Conservation (phyloP, 2,329 filamentous ascomycete genomes). For the Alternaria sp. region DNA sequence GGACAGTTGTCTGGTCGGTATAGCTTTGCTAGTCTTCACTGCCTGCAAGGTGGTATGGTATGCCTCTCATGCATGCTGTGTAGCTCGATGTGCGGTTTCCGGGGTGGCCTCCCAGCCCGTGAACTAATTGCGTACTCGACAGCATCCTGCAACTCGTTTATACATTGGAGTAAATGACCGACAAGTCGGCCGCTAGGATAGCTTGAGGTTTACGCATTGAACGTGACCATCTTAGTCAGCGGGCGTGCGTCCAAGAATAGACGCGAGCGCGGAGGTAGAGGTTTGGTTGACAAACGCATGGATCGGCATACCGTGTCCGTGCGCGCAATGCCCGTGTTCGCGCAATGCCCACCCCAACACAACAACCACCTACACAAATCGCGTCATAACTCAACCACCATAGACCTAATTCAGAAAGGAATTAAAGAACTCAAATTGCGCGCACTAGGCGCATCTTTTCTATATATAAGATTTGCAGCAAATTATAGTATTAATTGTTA, state of each 20-base stretch:
- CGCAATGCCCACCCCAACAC: no score
- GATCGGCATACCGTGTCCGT: no score
- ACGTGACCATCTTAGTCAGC: background rate
- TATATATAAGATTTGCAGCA: no score
- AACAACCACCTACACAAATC: no score
- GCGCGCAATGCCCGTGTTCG: no score
- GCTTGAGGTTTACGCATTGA: slow-evolving; percentile 4
- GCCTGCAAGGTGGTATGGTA: slow-evolving; percentile 20
- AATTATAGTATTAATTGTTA: no score
- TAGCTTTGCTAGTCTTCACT: slow-evolving; percentile 5
- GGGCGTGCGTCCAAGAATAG: slow-evolving; percentile 2
- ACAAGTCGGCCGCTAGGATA: slow-evolving; percentile 8
- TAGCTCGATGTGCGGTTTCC: slow-evolving; percentile 10
- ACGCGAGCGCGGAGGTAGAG: slow-evolving; percentile 5
- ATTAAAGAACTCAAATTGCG: no score
- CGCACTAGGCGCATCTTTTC: no score
- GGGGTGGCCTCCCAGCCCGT: slow-evolving; percentile 1
- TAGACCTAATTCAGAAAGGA: no score
- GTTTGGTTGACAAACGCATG: slow-evolving; percentile 7
- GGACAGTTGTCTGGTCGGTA: slow-evolving; percentile 1
- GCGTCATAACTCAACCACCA: no score
- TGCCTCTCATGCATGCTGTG: slow-evolving; percentile 18
- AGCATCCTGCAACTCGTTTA: background rate
- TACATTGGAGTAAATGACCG: background rate
- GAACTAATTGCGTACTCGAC: background rate